phyloP scores from a whole-genome alignment of 768 basidiomycete species.

The Cystobasidiopsis lactophilus region DNA sequence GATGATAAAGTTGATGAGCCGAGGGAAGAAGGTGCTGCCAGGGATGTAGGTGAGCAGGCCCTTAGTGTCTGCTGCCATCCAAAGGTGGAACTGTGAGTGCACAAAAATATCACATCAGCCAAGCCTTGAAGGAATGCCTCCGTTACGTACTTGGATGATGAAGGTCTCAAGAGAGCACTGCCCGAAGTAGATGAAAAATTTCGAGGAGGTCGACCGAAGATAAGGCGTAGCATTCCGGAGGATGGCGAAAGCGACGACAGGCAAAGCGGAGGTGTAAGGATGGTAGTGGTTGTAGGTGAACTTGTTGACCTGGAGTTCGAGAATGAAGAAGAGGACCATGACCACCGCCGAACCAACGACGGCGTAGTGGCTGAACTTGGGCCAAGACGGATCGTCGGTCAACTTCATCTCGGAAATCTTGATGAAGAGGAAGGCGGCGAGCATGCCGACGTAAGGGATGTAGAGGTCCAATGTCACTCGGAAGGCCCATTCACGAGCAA shows the following conservation, averaged over 20 bases:
- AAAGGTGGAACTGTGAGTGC: slow-evolving; percentile 31
- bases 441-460: slow-evolving; percentile 72
- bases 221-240: slow-evolving; percentile 54
- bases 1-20: slow-evolving; percentile 54
- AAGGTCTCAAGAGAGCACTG: slow-evolving; percentile 76
- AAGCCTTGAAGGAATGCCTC: slow-evolving; percentile 5
- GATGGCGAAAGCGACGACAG: slow-evolving; percentile 49
- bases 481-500: slow-evolving; percentile 68
- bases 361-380: slow-evolving; percentile 31
- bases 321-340: slow-evolving; percentile 57
- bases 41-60: slow-evolving; percentile 18
- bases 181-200: slow-evolving; percentile 57
- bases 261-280: slow-evolving; percentile 56
- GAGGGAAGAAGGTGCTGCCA: slow-evolving; percentile 32
- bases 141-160: slow-evolving; percentile 57
- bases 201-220: slow-evolving; percentile 47
- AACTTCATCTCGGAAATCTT: slow-evolving; percentile 51
- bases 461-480: slow-evolving; percentile 70
- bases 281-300: slow-evolving; percentile 71
- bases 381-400: slow-evolving; percentile 49
- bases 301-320: slow-evolving; percentile 63
- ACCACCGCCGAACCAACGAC: slow-evolving; percentile 34
- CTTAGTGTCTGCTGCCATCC: slow-evolving; percentile 65
- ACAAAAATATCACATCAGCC: too few relatives aligned
- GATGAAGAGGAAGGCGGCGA: slow-evolving; percentile 46